A percentile compares a stretch with the other conserved stretches of the same genome.
Evolutionary conservation across 352 stramenopile species (phyloP).

Genomic region (Phytopythium litorale): DNA sequence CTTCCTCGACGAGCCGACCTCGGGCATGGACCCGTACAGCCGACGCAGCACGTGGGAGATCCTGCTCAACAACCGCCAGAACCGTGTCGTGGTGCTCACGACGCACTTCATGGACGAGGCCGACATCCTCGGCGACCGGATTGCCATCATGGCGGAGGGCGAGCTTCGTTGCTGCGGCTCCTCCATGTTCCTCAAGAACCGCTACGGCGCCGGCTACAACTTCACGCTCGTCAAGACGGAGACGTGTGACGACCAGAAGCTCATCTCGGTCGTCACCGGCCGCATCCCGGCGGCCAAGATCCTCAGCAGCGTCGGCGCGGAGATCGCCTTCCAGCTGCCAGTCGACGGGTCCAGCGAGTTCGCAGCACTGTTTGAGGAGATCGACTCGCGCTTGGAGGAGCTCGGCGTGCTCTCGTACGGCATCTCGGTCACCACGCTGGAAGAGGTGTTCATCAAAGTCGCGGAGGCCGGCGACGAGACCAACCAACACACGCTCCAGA

Average conservation of each 20-base stretch:
- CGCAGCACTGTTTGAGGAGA: conserved; percentile 54
- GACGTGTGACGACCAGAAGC: conserved; percentile 22
- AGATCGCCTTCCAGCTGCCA: conserved; percentile 78
- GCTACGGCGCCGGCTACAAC: conserved; percentile 55
- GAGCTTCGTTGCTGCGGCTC: conserved; percentile 53
- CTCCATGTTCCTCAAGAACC: conserved; percentile 80
- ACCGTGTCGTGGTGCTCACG: conserved; percentile 79
- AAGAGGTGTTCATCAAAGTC: conserved; percentile 91
- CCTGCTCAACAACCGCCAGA: conserved; percentile 41
- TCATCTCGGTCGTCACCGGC: conserved; percentile 35
- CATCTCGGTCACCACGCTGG: conserved; percentile 89
- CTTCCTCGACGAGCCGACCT: conserved; percentile 91
- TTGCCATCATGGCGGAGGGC: conserved; percentile 84
- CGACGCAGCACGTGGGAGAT: conserved; percentile 90
- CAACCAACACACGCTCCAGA: conserved; percentile 55
- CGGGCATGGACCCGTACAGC: conserved; percentile 94
- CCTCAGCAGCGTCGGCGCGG: conserved; percentile 70
- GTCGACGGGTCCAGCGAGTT: conserved; percentile 54
- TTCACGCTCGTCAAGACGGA: conserved; percentile 49
- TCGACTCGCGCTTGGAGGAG: conserved; percentile 37
- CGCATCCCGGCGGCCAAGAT: conserved; percentile 46
- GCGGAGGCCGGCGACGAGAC: conserved; percentile 51
- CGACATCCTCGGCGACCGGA: conserved; percentile 80
- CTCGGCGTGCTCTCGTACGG: conserved; percentile 61
- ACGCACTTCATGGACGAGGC: conserved; percentile 96